Conservation (phyloP, 1,284 basidiomycete species). For the Apiotrichum porosum region DNA sequence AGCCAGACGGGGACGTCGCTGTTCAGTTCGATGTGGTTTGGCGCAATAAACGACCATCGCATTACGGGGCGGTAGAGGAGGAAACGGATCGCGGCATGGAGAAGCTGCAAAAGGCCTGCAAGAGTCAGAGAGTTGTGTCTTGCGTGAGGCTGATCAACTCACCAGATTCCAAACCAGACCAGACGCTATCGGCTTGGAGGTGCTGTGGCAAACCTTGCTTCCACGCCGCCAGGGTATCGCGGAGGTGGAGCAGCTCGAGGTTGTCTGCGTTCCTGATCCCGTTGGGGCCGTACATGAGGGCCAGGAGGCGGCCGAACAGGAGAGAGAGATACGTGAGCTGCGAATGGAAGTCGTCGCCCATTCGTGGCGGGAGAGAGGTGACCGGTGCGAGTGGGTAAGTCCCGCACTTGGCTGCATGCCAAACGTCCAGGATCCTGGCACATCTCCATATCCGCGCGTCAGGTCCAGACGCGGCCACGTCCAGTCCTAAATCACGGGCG, state of each 20-base stretch:
- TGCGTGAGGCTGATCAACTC: neutral
- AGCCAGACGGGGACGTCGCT: slow-evolving; percentile 23
- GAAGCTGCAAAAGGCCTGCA: slow-evolving; percentile 22
- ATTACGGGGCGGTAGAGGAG: slow-evolving; percentile 30
- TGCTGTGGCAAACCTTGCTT: slow-evolving; percentile 8
- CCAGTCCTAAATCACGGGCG: slow-evolving; percentile 24
- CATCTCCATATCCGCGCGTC: slow-evolving; percentile 23
- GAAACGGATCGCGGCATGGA: slow-evolving; percentile 17
- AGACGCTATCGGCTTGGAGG: slow-evolving; percentile 12
- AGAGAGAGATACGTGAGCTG: slow-evolving; percentile 12
- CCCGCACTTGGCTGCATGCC: slow-evolving; percentile 23
- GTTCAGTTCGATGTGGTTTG: slow-evolving; percentile 16
- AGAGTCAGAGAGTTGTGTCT: neutral
- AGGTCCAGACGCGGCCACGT: neutral
- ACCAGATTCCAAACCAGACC: slow-evolving; percentile 21
- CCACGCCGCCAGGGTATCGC: slow-evolving; percentile 19
- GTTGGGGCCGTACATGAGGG: slow-evolving; percentile 18
- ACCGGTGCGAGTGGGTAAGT: slow-evolving; percentile 5
- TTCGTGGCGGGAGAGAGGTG: neutral
- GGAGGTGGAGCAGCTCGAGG: slow-evolving; percentile 11
- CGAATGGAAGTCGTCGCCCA: slow-evolving; percentile 12
- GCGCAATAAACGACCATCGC: slow-evolving; percentile 31
- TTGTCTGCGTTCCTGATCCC: slow-evolving; percentile 15
- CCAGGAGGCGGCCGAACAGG: slow-evolving; percentile 14
- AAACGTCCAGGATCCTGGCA: slow-evolving; percentile 23